Evolutionary conservation across 495 filamentous ascomycete genomes (phyloP), one percentile per base, ranked within the genome.

Genomic region (Xylaria palmicola): DNA sequence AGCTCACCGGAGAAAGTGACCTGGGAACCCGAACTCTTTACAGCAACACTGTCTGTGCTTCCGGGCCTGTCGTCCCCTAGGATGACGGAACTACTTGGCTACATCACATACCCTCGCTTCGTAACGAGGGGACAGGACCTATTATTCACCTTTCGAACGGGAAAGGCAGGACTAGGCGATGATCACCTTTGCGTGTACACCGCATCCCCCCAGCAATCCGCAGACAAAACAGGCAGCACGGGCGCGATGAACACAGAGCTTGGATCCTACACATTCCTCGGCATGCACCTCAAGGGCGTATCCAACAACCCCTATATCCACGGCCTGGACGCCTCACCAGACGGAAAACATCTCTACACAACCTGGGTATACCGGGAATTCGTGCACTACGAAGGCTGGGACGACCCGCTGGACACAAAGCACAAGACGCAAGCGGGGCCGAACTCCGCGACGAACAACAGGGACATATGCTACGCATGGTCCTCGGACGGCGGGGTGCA

Each of bases 41-140:
- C 72, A 1, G 59, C 64, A 3, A 80, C 75, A 19, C 60, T 74
- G 20, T 61, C 69, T 9, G 48, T 62, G 40, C 71, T 82, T 12
- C 77, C 79, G 1, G 76, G 79, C 1, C 68, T 79, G 0, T 55
- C 52, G 7, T 44, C 67, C 0, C 63, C 60, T 0, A 55, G 65
- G 36, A 36, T 3, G 6, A 34, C 17, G 7, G 57, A 37, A 17
- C 66, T 67, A 27, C 73, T 79, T 53, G 60, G 62, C 43, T 72
- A 78, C 55, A 68, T 82, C 5, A 81, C 80, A 0, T 82, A 82
- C 60, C 79, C 80, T 27, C 76, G 79, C 3, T 82, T 82, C 59
- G 70, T 75, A 0, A 63, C 62, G 29, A 26, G 41, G 9, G 50
- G 40, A n/a, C 50, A 34, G 7, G 58, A 66, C 44, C 68, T 83